Conservation (phyloP, 495 filamentous ascomycete species). For the Trichoderma parareesei region DNA sequence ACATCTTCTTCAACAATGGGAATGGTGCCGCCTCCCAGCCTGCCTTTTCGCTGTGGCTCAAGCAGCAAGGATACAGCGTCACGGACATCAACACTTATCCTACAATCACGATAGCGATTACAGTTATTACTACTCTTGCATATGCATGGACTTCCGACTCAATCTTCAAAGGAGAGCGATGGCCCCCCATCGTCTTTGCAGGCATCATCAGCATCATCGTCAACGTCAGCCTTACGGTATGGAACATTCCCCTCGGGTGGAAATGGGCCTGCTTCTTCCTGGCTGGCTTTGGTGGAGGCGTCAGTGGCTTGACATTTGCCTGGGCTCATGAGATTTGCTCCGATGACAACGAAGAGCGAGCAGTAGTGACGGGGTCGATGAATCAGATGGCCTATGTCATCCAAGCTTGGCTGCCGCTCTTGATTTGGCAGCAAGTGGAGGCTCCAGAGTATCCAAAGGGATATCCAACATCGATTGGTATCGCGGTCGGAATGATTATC, state of each 20-base stretch:
- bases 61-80: constrained; percentile 29
- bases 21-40: constrained; percentile 23
- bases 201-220: constrained; percentile 33
- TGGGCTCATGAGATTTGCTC: constrained; percentile 50
- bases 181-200: constrained; percentile 42
- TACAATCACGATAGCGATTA: constrained; percentile 34
- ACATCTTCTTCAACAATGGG: constrained; percentile 33
- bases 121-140: constrained; percentile 34
- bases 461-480: constrained; percentile 33
- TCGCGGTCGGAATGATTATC: constrained; percentile 27
- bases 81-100: constrained; percentile 37
- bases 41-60: constrained; percentile 28
- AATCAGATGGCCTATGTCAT: constrained; percentile 36
- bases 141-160: constrained; percentile 41
- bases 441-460: constrained; percentile 38
- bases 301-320: constrained; percentile 30
- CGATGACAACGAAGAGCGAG: constrained; percentile 47
- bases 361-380: constrained; percentile 39
- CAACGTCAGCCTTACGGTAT: constrained; percentile 32
- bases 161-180: constrained; percentile 44
- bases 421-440: constrained; percentile 42
- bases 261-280: constrained; percentile 45
- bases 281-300: constrained; percentile 28
- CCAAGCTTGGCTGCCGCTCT: constrained; percentile 37
- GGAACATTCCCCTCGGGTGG: constrained; percentile 33